These are phyloP conservation scores for Colletotrichum magnum DNA, from an alignment of 2,329 filamentous ascomycete genomes.

Conservation along the genomic window DNA sequence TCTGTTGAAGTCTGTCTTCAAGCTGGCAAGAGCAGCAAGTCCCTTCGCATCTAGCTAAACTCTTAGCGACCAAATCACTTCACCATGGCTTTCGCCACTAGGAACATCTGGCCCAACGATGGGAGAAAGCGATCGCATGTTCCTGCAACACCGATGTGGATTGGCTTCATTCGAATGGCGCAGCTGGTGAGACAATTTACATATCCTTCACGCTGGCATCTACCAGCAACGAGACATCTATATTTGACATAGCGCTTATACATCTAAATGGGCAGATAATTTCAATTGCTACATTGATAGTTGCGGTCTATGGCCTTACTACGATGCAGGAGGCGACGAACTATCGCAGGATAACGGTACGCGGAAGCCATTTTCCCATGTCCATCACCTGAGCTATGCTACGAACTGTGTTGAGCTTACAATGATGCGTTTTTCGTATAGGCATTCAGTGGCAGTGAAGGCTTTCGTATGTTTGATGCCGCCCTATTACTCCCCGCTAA, in stretches of 20 bases:
- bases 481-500: background rate
- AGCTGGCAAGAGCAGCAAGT: too few species aligned
- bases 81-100: conserved; percentile 36
- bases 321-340: conserved; percentile 40
- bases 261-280: conserved; percentile 14
- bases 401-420: conserved; percentile 17
- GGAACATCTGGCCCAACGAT: conserved; percentile 42
- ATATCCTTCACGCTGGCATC: background rate
- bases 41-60: too few species aligned
- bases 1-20: too few species aligned
- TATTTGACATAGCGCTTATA: background rate
- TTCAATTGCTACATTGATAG: conserved; percentile 36
- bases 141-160: conserved; percentile 41
- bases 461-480: conserved; percentile 39
- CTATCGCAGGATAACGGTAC: conserved; percentile 42
- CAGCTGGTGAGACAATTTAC: conserved; percentile 37
- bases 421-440: conserved; percentile 1
- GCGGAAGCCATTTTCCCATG: background rate
- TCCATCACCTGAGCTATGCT: background rate
- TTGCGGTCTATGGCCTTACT: conserved; percentile 40
- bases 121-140: conserved; percentile 40
- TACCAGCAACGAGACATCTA: conserved; percentile 10
- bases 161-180: conserved; percentile 32
- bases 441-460: conserved; percentile 41
- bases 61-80: too few species aligned